These are phyloP conservation scores for Mortierella sp. DNA, from an alignment of 371 early-diverging fungal genomes.

Conservation along the genomic window DNA sequence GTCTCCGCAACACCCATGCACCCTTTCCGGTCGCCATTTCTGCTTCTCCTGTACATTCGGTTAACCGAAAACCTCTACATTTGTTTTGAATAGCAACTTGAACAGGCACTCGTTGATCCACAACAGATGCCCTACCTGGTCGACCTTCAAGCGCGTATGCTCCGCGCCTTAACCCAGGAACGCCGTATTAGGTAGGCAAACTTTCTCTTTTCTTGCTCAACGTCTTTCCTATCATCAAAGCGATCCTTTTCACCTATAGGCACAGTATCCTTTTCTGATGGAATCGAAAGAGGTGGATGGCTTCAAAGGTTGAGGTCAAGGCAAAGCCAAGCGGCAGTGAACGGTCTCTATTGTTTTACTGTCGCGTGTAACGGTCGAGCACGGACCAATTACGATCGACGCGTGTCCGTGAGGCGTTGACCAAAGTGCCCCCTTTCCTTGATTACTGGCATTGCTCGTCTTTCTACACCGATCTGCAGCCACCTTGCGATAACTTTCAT, in stretches of 20 bases:
- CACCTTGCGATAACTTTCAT: neutral
- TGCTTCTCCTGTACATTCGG: neutral
- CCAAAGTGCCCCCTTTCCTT: neutral
- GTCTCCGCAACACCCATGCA: neutral
- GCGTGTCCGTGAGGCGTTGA: conserved; percentile 2
- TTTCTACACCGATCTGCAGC: neutral
- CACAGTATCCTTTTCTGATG: neutral
- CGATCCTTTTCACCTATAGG: neutral
- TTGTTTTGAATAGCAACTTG: conserved; percentile 35
- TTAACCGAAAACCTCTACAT: neutral
- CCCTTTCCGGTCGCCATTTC: neutral
- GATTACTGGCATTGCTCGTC: neutral
- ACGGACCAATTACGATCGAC: conserved; percentile 48
- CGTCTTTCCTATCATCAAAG: neutral
- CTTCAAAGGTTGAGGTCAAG: neutral
- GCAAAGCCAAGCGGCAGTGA: neutral
- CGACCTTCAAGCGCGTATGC: conserved; percentile 56
- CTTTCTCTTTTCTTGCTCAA: neutral
- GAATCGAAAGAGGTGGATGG: neutral
- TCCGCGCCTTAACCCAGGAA: conserved; percentile 49
- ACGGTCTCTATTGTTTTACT: conserved; percentile 12
- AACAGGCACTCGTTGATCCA: conserved; percentile 51
- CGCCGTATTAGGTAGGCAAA: conserved; percentile 43
- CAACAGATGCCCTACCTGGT: conserved; percentile 33
- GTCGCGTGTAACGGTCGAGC: conserved; percentile 54